These are phyloP conservation scores for Otatea glauca DNA, from an alignment of 176 grass and related monocot species.

Conservation along the genomic window DNA sequence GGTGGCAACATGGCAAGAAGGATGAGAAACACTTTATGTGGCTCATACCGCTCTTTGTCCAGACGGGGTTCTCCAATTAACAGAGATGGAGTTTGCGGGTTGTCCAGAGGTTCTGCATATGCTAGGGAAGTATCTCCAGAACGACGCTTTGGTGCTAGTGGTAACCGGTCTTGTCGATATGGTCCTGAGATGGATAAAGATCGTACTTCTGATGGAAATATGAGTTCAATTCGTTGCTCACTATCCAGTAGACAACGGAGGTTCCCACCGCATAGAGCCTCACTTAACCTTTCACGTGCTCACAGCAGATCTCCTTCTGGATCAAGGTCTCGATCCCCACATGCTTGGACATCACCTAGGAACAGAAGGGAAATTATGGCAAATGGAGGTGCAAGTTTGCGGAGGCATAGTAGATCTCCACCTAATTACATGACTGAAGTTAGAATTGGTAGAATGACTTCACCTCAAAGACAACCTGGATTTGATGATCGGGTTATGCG, in stretches of 20 bases:
- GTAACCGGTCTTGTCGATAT: slow-evolving; percentile 57
- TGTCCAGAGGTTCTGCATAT: slow-evolving; percentile 53
- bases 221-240: slow-evolving; percentile 49
- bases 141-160: slow-evolving; percentile 52
- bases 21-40: slow-evolving; percentile 55
- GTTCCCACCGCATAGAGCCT: slow-evolving; percentile 50
- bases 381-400: slow-evolving; percentile 55
- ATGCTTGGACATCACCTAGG: slow-evolving; percentile 66
- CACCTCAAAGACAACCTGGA: slow-evolving; percentile 57
- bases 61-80: slow-evolving; percentile 56
- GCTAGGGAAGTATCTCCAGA: slow-evolving; percentile 62
- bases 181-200: slow-evolving; percentile 57
- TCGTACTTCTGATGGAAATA: slow-evolving; percentile 49
- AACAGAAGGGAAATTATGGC: slow-evolving; percentile 55
- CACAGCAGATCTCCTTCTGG: slow-evolving; percentile 77
- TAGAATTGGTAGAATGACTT: slow-evolving; percentile 57
- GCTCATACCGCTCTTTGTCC: slow-evolving; percentile 44
- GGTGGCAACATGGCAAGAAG: slow-evolving; percentile 43
- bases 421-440: slow-evolving; percentile 54
- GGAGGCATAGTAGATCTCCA: slow-evolving; percentile 64
- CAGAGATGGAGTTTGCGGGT: slow-evolving; percentile 42
- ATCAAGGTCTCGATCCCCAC: slow-evolving; percentile 81
- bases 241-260: slow-evolving; percentile 59
- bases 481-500: slow-evolving; percentile 61
- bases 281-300: slow-evolving; percentile 61